These are phyloP conservation scores for Bipolaris sorokiniana DNA, from an alignment of 2,329 filamentous ascomycete species.

Conservation along the genomic window DNA sequence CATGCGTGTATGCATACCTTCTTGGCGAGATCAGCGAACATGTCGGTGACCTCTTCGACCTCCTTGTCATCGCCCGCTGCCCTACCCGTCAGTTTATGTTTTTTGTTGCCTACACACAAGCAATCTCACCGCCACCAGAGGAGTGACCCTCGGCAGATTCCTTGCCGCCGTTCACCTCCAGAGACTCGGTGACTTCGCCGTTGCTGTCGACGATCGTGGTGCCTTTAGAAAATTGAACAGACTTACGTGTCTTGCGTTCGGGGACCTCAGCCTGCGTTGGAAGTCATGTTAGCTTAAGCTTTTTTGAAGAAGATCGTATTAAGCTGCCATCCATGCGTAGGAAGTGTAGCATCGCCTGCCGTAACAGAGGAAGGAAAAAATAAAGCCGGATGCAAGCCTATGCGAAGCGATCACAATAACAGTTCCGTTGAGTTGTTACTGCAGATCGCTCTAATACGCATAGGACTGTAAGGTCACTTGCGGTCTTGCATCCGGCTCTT, in stretches of 20 bases:
- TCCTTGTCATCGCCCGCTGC: constrained; percentile 58
- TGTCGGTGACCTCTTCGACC: constrained; percentile 67
- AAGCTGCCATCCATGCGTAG: not conserved
- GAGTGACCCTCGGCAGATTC: constrained; percentile 79
- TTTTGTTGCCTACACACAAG: constrained; percentile 11
- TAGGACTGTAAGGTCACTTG: not conserved
- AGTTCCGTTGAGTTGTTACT: not conserved
- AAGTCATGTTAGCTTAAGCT: constrained; percentile 28
- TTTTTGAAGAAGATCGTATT: not conserved
- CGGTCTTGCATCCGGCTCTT: constrained; percentile 1
- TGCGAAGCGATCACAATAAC: not conserved
- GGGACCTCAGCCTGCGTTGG: constrained; percentile 51
- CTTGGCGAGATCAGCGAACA: constrained; percentile 73
- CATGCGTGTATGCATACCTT: constrained; percentile 50
- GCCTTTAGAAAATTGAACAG: constrained; percentile 90
- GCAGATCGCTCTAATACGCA: not conserved
- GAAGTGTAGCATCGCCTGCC: not conserved
- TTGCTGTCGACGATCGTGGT: constrained; percentile 87
- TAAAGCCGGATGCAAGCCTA: constrained; percentile 1
- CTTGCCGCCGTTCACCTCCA: constrained; percentile 74
- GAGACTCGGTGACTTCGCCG: constrained; percentile 80
- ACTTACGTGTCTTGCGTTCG: constrained; percentile 82
- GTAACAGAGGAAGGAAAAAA: not conserved
- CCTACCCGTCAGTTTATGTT: constrained; percentile 31
- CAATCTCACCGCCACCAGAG: constrained; percentile 34